A percentile compares a stretch with the other conserved stretches of the same genome.
These are phyloP conservation scores for Pseudogymnoascus sp. DNA, from an alignment of 2,329 filamentous ascomycete species.

Conservation along the genomic window DNA sequence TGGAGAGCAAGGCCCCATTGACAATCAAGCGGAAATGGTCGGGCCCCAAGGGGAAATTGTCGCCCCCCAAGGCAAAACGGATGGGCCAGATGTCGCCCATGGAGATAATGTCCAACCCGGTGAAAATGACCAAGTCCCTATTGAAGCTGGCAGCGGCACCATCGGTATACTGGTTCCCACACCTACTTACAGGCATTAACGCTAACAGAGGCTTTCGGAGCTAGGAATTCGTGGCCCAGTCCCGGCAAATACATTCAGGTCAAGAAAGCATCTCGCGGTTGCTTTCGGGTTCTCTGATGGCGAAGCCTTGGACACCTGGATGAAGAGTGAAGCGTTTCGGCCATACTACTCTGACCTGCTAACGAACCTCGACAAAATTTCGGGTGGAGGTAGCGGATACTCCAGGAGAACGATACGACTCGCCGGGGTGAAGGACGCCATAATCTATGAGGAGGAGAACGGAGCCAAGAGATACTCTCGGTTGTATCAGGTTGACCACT, in stretches of 20 bases:
- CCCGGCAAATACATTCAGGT: background rate
- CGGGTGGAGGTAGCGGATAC: no score
- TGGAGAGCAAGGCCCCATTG: background rate
- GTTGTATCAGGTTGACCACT: background rate
- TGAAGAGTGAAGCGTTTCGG: background rate
- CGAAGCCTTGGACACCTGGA: background rate
- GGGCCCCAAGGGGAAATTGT: background rate
- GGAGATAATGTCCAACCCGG: background rate
- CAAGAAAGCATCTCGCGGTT: background rate
- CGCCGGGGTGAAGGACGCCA: background rate
- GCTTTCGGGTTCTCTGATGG: background rate
- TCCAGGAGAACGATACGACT: no score
- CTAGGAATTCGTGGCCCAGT: background rate
- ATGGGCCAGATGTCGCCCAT: background rate
- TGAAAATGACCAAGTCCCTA: background rate
- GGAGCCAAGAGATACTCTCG: background rate
- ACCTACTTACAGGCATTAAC: background rate
- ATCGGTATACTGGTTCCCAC: background rate
- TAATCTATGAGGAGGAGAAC: background rate
- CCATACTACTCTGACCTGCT: background rate
- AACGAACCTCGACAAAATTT: background rate
- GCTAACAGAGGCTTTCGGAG: background rate
- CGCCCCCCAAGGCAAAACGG: background rate
- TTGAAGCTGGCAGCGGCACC: background rate
- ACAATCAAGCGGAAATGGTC: background rate